Evolutionary conservation across 768 basidiomycete species (phyloP).

Genomic region (Lentinula edodes): DNA sequence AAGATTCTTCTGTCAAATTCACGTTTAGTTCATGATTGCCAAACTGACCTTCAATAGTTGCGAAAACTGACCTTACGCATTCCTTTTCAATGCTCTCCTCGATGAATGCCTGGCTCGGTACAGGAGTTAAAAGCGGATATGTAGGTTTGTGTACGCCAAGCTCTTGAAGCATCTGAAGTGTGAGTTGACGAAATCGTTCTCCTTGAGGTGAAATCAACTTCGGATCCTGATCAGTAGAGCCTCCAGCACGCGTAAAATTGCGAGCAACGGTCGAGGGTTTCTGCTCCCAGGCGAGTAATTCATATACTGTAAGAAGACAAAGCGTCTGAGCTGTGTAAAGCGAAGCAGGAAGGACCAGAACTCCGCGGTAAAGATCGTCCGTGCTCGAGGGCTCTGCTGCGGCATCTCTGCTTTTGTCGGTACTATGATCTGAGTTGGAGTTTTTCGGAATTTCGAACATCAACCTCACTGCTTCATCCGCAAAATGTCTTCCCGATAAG

Average conservation of each 20-base stretch:
- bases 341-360: conserved; percentile 25
- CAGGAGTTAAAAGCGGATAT: conserved; percentile 51
- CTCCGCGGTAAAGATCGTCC: neutral
- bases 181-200: conserved; percentile 39
- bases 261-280: conserved; percentile 23
- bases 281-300: conserved; percentile 42
- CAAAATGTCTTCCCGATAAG: conserved; percentile 49
- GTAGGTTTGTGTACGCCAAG: conserved; percentile 64
- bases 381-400: neutral
- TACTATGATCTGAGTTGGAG: neutral
- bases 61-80: conserved; percentile 45
- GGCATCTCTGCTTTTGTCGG: neutral
- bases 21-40: neutral
- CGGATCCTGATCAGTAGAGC: neutral
- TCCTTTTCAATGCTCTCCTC: conserved; percentile 66
- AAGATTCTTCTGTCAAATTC: conserved; percentile 7
- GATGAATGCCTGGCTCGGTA: conserved; percentile 54
- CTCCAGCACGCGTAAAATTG: neutral
- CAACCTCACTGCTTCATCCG: conserved; percentile 54
- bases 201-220: neutral
- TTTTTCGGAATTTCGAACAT: conserved; percentile 53
- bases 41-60: neutral
- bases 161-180: conserved; percentile 60
- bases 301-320: conserved; percentile 66
- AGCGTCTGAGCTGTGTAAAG: conserved; percentile 74